Conservation (phyloP, 176 grass and related monocot species). For the Ampelocalamus luodianensis region DNA sequence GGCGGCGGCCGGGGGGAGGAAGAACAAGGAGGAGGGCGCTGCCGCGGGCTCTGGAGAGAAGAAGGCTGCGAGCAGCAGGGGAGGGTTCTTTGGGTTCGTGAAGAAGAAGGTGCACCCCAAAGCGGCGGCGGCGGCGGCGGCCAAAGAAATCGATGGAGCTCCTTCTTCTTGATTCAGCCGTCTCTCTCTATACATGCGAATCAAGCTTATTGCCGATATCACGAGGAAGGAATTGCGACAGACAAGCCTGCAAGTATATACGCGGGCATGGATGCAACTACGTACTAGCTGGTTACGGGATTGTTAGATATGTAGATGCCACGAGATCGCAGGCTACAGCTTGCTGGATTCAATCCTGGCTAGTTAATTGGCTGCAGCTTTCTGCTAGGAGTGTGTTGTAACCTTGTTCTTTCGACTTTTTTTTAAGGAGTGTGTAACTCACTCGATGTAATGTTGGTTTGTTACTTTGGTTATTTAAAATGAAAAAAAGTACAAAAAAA, state of each 20-base stretch:
- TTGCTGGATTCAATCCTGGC: background rate
- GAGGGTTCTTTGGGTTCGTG: conserved; percentile 38
- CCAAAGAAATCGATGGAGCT: background rate
- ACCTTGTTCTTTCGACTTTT: background rate
- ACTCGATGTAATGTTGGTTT: conserved; percentile 2
- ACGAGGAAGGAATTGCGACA: too few relatives aligned
- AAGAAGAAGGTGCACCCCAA: conserved; percentile 68
- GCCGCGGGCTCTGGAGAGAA: background rate
- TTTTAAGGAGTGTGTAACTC: background rate
- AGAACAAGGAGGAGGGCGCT: background rate
- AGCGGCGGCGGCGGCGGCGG: background rate
- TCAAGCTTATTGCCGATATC: too few relatives aligned
- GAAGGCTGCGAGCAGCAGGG: background rate
- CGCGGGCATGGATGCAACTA: too few relatives aligned
- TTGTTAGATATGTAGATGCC: too few relatives aligned
- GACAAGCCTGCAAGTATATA: too few relatives aligned
- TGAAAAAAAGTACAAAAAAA: background rate
- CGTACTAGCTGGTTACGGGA: too few relatives aligned
- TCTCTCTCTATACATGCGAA: too few relatives aligned
- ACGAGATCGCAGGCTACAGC: background rate
- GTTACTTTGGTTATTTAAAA: background rate
- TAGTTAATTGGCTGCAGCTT: background rate
- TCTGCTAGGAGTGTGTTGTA: background rate
- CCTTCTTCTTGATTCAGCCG: conserved; percentile 22
- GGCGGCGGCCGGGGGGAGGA: background rate